phyloP scores from a whole-genome alignment of 1,284 basidiomycete genomes.

The Anthracocystis walkeri region DNA sequence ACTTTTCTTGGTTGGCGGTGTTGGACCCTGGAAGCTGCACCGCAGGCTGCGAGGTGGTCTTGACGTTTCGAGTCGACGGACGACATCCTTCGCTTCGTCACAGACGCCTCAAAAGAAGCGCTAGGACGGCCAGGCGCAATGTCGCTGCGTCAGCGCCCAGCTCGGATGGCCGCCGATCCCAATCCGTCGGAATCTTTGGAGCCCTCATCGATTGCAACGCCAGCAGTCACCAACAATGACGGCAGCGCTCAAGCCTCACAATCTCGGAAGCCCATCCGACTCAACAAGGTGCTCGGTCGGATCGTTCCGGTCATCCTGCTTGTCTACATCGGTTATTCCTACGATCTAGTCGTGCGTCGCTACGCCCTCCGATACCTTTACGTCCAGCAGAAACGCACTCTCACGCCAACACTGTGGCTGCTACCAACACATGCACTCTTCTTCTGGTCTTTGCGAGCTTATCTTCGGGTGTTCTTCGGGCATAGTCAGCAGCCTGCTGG shows the following conservation, averaged over 20 bases:
- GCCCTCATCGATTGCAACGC: neutral
- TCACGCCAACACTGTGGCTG: slow-evolving; percentile 19
- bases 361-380: slow-evolving; percentile 29
- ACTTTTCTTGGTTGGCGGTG: slow-evolving; percentile 19
- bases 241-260: neutral
- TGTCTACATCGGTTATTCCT: slow-evolving; percentile 34
- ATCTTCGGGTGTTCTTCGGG: slow-evolving; percentile 39
- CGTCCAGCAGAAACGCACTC: slow-evolving; percentile 1
- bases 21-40: slow-evolving; percentile 17
- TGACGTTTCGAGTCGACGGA: neutral
- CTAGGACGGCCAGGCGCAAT: neutral
- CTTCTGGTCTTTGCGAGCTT: slow-evolving; percentile 25
- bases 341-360: slow-evolving; percentile 34
- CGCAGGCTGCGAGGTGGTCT: neutral
- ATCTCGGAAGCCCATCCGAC: slow-evolving; percentile 24
- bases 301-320: slow-evolving; percentile 49
- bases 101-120: neutral
- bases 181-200: slow-evolving; percentile 11
- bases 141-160: slow-evolving; percentile 30
- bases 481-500: neutral
- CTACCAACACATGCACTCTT: slow-evolving; percentile 30
- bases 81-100: neutral
- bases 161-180: slow-evolving; percentile 1
- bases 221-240: neutral
- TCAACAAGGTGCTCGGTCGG: slow-evolving; percentile 40